Base-by-base conservation (phyloP, 2,329 filamentous ascomycete species). In the Eutypella sp. region DNA sequence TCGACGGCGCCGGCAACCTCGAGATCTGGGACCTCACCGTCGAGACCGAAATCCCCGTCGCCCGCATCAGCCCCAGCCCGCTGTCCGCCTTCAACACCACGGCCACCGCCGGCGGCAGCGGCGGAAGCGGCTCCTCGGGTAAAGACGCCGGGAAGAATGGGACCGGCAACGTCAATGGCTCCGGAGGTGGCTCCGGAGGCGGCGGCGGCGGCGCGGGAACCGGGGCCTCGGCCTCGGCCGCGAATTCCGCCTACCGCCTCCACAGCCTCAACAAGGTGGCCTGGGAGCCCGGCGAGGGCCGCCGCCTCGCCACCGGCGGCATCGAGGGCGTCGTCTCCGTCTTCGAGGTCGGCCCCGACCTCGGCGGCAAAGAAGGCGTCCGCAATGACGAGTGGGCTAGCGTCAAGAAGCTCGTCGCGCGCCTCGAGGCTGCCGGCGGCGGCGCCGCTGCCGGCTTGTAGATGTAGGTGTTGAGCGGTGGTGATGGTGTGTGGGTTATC, bases 21-120 rank as follows among this genome's bases (percentile, higher is more conserved):
- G 95, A 99, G 68, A 76, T 99, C 41, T 99, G 93, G 89, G 95
- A 99, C 62, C 80, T 99, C 42, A 92, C 88, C 11, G 79, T 91
- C 18, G 91, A 96, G 67, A 90, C 87, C 1, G 93, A 99, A 69
- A 89, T 97, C 40, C 93, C 93, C 0, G 82, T 95, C 1, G 87
- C 89, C 41, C 85, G 85, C 54, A 85, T 90, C 55, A 81, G 81
- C 42, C 90, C 90, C 1, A 87, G 81, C 55, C 63, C 58, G 3
- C 56, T 39, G 36, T 39, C 36, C 36, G 36, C 36, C 19, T 34
- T n/a, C 19, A n/a, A n/a, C n/a, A 31, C 23, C 11, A 42, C 66
- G 60, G 54, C 36, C 20, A n/a, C 10, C n/a, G n/a, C 11, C 20
- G 20, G 20, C 19, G 36, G 11, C 11, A 19, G 7, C n/a, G 20